Base-by-base conservation (phyloP, 2,329 filamentous ascomycete species). In the Sporothrix inflata region DNA sequence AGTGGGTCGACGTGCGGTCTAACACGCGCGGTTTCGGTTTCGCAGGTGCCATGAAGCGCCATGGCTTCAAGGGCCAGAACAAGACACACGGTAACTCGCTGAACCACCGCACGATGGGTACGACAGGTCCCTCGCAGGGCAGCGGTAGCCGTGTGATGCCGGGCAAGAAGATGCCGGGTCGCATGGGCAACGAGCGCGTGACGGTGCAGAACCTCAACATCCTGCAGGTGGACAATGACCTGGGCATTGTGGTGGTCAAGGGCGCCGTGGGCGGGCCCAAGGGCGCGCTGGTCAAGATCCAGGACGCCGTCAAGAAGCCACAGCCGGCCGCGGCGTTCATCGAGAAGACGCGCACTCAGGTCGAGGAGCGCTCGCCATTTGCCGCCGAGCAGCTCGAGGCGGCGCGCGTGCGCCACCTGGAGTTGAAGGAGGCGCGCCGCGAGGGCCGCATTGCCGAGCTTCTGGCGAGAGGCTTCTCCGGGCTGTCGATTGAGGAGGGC, bases 91-190 rank as follows among this genome's bases (percentile, higher is more conserved):
- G 96, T 87, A 95, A 97, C 84, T 98, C 94, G 79, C 90, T 94
- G 84, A 94, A 93, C 79, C 96, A 99, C 86, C 89, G 96, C 79
- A 92, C 92, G 38, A 93, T 98, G 84, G 96, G 96, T 86, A 95
- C 94, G 45, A 88, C 91, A 8, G 96, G 96, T 80, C 93, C 92
- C 73, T 92, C 92, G 77, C 96, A 99, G 83, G 96, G 96, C 75
- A 91, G 92, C 80, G 96, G 96, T 83, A 97, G 93, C 75, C 90
- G 96, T 83, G 95, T 99, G 30, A 85, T 94, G 79, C 96, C 96
- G 0, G 96, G 96, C 74, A 99, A 99, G 89, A 96, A 94, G 84
- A 99, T 99, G 96, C 90, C 96, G 3, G 96, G 96, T 71, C 90
- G 93, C 73, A 98, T 99, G 96, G 96, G 96, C 75, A 92, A 92